A percentile compares a stretch with the other conserved stretches of the same genome.
phyloP scores from a whole-genome alignment of 768 basidiomycete genomes.

The Dacryopinax primogenitus region DNA sequence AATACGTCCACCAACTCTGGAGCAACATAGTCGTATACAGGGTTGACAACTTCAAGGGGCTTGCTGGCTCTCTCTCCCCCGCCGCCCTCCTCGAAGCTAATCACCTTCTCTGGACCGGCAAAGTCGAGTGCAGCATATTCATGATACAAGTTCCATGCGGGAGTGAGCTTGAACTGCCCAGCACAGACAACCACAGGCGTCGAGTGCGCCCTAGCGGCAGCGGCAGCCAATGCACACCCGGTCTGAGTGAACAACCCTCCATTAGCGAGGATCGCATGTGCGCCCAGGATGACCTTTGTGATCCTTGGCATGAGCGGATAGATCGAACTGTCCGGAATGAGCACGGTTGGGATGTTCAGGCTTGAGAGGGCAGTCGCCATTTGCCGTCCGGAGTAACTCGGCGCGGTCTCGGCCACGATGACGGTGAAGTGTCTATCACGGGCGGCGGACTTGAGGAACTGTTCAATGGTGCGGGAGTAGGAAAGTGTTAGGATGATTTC shows the following conservation, averaged over 20 bases:
- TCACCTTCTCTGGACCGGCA: conserved; percentile 43
- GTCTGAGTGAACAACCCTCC: conserved; percentile 88
- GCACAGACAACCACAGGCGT: conserved; percentile 88
- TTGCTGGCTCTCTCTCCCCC: conserved; percentile 9
- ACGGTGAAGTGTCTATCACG: conserved; percentile 88
- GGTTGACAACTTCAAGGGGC: conserved; percentile 75
- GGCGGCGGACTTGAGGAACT: conserved; percentile 83
- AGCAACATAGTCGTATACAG: conserved; percentile 91
- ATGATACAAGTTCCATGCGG: conserved; percentile 77
- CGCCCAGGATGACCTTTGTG: conserved; percentile 90
- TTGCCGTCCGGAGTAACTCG: conserved; percentile 75
- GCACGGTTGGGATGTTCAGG: conserved; percentile 82
- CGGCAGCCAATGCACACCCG: conserved; percentile 71
- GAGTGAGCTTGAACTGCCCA: conserved; percentile 93
- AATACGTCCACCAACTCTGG: conserved; percentile 88
- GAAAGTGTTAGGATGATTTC: conserved; percentile 92
- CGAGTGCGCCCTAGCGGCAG: conserved; percentile 77
- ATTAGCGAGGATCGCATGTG: conserved; percentile 92
- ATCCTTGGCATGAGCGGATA: conserved; percentile 93
- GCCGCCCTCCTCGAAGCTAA: conserved; percentile 59
- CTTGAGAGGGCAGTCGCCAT: conserved; percentile 73
- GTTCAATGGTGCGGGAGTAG: conserved; percentile 86
- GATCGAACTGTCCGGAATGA: conserved; percentile 91
- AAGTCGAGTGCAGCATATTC: conserved; percentile 76
- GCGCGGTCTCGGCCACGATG: conserved; percentile 90